Evolutionary conservation across 2,329 filamentous ascomycete species (phyloP), one percentile per base, ranked within the genome.

Genomic region (Cercospora brassicicola): DNA sequence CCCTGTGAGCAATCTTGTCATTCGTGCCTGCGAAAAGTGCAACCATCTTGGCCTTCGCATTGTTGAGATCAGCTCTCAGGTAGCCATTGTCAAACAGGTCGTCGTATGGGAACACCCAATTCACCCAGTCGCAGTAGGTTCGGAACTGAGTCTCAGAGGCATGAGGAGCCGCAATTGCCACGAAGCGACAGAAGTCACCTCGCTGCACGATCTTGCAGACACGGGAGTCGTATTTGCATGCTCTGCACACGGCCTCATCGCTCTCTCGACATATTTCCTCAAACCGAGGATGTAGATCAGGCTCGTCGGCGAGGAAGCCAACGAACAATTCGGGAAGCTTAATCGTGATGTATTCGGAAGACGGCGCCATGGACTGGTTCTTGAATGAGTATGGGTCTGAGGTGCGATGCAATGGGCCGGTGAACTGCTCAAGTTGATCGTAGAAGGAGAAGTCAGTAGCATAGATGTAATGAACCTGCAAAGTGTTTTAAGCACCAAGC

Each of bases 41-140:
- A 11, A 11, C 18, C 45, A 51, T 51, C 18, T 51, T 51, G 18
- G 18, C 10, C 45, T 51, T 51, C 4, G 45, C 45, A 23, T 20
- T 23, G 5, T 11, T 6, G 18, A 51, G 20, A 23, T 51, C 45
- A 23, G 45, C 56, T 18, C 33, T 59, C 15, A 65, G 55, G 36
- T 59, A 20, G 28, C 63, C 63, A 23, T 65, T 65, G 53, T 65
- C 63, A 11, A 65, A 65, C 15, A 65, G 33, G 33, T 65, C 63
- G 26, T 65, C 63, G 36, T 30, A 65, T 5, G 63, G 63, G 33
- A 65, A 65, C 11, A 59, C 55, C 53, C 55, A 65, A 8, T 65
- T 65, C 33, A 59, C 30, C 56, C 56, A 59, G 30, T 59, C 56
- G 30, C 30, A 33, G 56, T 30, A 59, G 11, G 30, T 59, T 4